Base-by-base conservation (phyloP, 805 yeast species). In the Cyberlindnera mycetangii region DNA sequence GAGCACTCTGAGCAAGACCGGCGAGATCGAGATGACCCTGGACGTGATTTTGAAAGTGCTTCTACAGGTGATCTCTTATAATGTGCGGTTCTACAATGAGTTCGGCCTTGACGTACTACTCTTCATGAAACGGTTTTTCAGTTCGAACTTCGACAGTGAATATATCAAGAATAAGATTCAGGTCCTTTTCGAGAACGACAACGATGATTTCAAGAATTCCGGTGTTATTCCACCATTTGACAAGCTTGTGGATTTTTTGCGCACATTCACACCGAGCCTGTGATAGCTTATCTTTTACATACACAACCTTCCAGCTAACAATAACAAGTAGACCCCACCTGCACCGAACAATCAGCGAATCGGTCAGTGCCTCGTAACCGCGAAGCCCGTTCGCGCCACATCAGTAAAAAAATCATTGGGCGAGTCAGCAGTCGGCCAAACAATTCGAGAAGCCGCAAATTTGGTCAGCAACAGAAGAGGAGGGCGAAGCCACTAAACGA, bases 1-100 rank as follows among this genome's bases (percentile, higher is more conserved):
- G 44, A 33, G 37, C 38, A 37, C 44, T 6, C 51, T 36, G 39
- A 68, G 51, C 43, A 40, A 32, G 34, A 43, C 31, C 43, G 45
- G 51, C 3, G 48, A 41, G 41, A 18, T 51, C 25, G 59, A 58
- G 12, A 41, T 64, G 18, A 54, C 56, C 18, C 43, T 61, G 41
- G 78, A 75, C 37, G 61, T 64, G 25, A 53, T 76, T 9, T 52
- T 78, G 12, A 68, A 67, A 22, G 47, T 73, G 4, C 55, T 80
- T 28, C 66, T 78, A 47, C 74, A 75, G 50, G 63, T 76, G 24
- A 66, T 81, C 18, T 75, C 86, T 44, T 85, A 85, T 75, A 75
- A 80, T 47, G 63, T 75, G 30, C 68, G 90, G 36, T 85, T 83
- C 75, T 84, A 83, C 56, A 81, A 76, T 52, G 79, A 72, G 48